These are phyloP conservation scores for Lepidium africanum DNA, from an alignment of 345 rosid species.

Conservation along the genomic window DNA sequence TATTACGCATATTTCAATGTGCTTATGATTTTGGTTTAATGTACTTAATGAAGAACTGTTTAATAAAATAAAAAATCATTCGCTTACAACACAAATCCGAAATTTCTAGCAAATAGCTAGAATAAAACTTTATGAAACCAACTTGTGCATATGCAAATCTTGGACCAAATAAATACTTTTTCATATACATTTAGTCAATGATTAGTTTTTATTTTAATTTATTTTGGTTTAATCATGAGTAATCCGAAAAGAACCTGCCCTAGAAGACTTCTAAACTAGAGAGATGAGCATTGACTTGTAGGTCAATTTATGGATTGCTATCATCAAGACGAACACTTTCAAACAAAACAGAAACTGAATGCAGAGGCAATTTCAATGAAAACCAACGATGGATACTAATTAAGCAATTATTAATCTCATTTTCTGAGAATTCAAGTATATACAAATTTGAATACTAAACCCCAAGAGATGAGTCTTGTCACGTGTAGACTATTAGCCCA, in stretches of 20 bases:
- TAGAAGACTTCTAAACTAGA: neutral
- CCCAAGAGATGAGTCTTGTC: no score
- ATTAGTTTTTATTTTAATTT: neutral
- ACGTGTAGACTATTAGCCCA: neutral
- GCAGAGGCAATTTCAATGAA: neutral
- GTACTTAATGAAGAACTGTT: no score
- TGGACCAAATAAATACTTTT: neutral
- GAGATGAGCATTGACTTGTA: neutral
- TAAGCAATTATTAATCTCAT: neutral
- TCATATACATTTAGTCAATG: neutral
- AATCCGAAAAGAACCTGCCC: neutral
- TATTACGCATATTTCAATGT: no score
- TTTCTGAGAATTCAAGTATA: no score
- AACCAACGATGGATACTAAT: neutral
- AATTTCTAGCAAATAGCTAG: no score
- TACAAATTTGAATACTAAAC: no score
- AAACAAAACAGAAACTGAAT: neutral
- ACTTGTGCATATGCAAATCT: no score
- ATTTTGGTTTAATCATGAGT: neutral
- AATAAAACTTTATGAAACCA: no score
- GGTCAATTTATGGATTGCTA: neutral
- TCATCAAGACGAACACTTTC: neutral
- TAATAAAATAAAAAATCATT: no score
- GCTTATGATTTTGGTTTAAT: no score
- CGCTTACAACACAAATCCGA: no score